Conservation (phyloP, 345 rosid species). For the Gossypium arboreum region DNA sequence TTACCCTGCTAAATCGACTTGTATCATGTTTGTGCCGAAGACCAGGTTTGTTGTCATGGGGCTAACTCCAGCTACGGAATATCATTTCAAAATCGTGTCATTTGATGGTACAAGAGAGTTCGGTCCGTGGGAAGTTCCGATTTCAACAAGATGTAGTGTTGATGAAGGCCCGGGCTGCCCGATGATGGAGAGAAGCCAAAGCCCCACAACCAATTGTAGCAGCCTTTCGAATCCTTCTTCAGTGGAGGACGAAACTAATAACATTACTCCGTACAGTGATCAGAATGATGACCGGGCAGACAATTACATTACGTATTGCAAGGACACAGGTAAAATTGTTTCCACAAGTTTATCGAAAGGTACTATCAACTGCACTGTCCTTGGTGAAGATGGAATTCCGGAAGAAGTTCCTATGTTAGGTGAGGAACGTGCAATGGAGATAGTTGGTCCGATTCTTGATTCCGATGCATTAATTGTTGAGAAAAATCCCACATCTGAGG, state of each 20-base stretch:
- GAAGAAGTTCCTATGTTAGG: slow-evolving; percentile 35
- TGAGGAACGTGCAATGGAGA: slow-evolving; percentile 23
- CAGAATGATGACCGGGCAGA: slow-evolving; percentile 42
- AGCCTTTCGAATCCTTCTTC: slow-evolving; percentile 80
- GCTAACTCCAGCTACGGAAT: slow-evolving; percentile 61
- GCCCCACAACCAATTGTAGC: slow-evolving; percentile 87
- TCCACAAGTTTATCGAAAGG: slow-evolving; percentile 29
- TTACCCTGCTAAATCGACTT: slow-evolving; percentile 66
- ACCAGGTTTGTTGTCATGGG: slow-evolving; percentile 61
- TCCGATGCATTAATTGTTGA: slow-evolving; percentile 33
- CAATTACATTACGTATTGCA: slow-evolving; percentile 32
- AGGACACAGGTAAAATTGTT: slow-evolving; percentile 34
- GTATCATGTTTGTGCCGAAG: slow-evolving; percentile 54
- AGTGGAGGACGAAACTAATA: slow-evolving; percentile 81
- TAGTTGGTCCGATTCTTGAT: slow-evolving; percentile 27
- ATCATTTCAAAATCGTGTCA: slow-evolving; percentile 58
- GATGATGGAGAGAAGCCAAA: slow-evolving; percentile 72
- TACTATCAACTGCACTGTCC: slow-evolving; percentile 27
- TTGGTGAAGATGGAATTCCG: slow-evolving; percentile 23
- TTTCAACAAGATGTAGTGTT: slow-evolving; percentile 33
- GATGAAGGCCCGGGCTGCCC: slow-evolving; percentile 42
- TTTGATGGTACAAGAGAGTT: slow-evolving; percentile 47
- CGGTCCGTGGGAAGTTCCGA: slow-evolving; percentile 46
- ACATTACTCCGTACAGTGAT: slow-evolving; percentile 30
- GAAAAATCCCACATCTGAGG: slow-evolving; percentile 30